A percentile compares a stretch with the other conserved stretches of the same genome.
phyloP scores from a whole-genome alignment of 768 basidiomycete species.

The Boletus sensibilis region DNA sequence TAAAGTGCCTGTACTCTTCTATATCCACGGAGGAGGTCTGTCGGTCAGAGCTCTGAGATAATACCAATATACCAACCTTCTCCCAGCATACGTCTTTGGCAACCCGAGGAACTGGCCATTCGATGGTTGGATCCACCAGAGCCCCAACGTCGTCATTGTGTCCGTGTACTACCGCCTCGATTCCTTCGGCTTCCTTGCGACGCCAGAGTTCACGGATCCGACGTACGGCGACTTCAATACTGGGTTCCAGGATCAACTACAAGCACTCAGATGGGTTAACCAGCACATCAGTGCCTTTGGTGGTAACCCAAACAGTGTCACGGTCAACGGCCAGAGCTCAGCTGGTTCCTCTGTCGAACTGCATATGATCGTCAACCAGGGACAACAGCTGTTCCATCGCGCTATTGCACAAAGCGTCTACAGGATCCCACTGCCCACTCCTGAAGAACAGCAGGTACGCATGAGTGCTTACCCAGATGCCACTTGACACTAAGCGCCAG shows the following conservation, averaged over 20 bases:
- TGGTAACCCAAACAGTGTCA: constrained; percentile 39
- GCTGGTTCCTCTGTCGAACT: constrained; percentile 56
- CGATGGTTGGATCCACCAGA: constrained; percentile 62
- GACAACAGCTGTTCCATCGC: constrained; percentile 43
- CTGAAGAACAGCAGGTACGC: constrained; percentile 53
- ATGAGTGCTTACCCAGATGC: not conserved
- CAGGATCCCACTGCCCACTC: constrained; percentile 48
- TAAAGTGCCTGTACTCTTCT: constrained; percentile 40
- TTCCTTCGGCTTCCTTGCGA: constrained; percentile 60
- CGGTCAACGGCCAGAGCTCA: constrained; percentile 61
- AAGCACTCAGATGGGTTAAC: constrained; percentile 41
- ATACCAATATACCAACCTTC: not conserved
- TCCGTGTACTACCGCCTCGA: constrained; percentile 66
- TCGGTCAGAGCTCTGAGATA: not conserved
- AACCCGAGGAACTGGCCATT: constrained; percentile 69
- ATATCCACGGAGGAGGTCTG: constrained; percentile 41
- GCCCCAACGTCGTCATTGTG: constrained; percentile 59
- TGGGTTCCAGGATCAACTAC: constrained; percentile 54
- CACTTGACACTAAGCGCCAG: not conserved
- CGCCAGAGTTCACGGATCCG: constrained; percentile 44
- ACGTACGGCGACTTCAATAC: constrained; percentile 49
- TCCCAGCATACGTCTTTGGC: constrained; percentile 51
- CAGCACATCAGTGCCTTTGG: constrained; percentile 39
- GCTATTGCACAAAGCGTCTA: constrained; percentile 66
- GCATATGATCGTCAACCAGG: constrained; percentile 49